Evolutionary conservation across 192 early-diverging fungal species (phyloP), one percentile per base, ranked within the genome.

Genomic region (Endogone sp.): DNA sequence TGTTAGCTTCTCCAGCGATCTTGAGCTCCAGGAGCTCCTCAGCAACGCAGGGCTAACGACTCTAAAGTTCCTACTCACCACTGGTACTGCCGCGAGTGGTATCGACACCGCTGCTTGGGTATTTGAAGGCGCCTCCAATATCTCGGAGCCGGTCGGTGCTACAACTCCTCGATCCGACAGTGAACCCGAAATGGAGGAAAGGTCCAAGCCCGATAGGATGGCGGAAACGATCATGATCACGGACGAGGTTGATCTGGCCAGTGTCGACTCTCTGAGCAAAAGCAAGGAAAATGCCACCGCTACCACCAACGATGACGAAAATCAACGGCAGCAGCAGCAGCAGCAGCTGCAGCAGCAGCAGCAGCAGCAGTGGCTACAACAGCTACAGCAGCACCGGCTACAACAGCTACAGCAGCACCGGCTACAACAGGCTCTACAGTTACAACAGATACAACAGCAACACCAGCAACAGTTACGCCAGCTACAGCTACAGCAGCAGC

Each of bases 151-250:
- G 0, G 27, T 60, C 10, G 59, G 59, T 22, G 9, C 22, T 60
- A 21, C 8, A 60, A 60, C 22, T 2, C 59, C 59, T 16, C 24
- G 27, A 10, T 28, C 22, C 59, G 59, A 23, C 8, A 60, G 0
- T 10, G 59, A 60, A 22, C 22, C 59, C 59, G 59, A 60, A 22
- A 60, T 28, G 59, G 9, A 60, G 27, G 24, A 60, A 60, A 60
- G 6, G 10, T 6, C 24, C 59, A 28, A 60, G 59, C 8, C 6
- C 24, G 22, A 60, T 60, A 6, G 21, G 22, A 49, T 49, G 37
- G 9, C 37, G 37, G 37, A 6, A 6, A 49, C 37, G 37, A 49
- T 16, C 16, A 16, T 49, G 37, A 49, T 16, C 37, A n/a, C 37
- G 6, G 37, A 6, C 37, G 37, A 49, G 16, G 37, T 49, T 16